Evolutionary conservation across 139 green algal species (phyloP), one percentile per base, ranked within the genome.

Genomic region (Chlamydomonas schloesseri): DNA sequence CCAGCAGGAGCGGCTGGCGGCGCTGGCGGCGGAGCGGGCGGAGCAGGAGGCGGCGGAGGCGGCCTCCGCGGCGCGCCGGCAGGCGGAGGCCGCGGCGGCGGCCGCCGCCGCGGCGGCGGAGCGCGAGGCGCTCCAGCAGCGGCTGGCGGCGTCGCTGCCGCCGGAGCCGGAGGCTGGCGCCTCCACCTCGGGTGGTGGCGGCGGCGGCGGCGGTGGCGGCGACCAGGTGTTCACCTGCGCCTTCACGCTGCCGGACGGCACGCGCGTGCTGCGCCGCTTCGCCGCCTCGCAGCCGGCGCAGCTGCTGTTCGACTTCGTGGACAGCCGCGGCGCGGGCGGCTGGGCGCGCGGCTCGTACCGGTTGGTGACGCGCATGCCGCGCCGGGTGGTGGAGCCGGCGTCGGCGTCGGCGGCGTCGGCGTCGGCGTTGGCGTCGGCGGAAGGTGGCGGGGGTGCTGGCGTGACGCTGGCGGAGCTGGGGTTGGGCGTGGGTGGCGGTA

Each of bases 181-280:
- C 28, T 47, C 78, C 21, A 13, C 6, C 9, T 73, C 76, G 8
- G 50, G 34, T 9, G 24, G 55, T 4, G 42, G 36, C 14, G 26
- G 55, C 8, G 31, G n/a, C n/a, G n/a, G n/a, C n/a, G n/a, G n/a
- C n/a, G n/a, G n/a, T n/a, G n/a, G n/a, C n/a, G n/a, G n/a, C n/a
- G n/a, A 84, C 73, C 90, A 87, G 24, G 0, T 86, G 11, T 60
- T 86, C 11, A 86, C 87, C 20, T 93, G 90, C 69, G 80, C 94
- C 60, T 89, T 98, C 31, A 82, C 95, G 60, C 84, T 98, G 46
- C 95, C 95, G 4, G 92, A 97, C 69, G 96, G 96, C 47, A 65
- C 65, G 17, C 86, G 92, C 15, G 42, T 92, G 28, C 73, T 23
- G 3, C 86, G 95, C 18, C 85, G 94, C 24, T 97, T 98, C 79